Conservation (phyloP, 345 rosid species). For the Pseudoturritis turrita region DNA sequence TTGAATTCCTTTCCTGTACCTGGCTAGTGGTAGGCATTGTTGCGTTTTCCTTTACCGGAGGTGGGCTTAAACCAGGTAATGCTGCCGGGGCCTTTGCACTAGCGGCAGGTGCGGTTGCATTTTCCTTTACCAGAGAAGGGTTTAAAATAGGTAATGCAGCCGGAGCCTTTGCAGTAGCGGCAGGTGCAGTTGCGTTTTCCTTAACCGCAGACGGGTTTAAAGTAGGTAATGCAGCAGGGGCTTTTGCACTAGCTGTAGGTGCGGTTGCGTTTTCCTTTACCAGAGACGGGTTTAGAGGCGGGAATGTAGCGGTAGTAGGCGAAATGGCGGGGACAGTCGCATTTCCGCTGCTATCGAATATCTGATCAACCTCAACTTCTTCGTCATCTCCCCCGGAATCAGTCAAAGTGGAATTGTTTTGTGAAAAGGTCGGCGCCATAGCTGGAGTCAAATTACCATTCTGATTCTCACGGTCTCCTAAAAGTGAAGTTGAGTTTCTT, state of each 20-base stretch:
- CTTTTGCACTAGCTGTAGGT: neutral
- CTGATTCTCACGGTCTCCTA: neutral
- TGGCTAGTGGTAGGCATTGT: slow-evolving; percentile 10
- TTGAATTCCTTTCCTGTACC: slow-evolving; percentile 3
- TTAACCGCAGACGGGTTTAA: neutral
- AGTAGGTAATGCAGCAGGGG: slow-evolving; percentile 7
- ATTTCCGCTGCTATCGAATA: neutral
- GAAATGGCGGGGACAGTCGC: slow-evolving; percentile 30
- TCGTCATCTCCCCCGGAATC: slow-evolving; percentile 9
- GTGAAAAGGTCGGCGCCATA: slow-evolving; percentile 22
- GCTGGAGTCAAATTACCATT: slow-evolving; percentile 20
- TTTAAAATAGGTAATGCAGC: neutral
- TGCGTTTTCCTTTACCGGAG: slow-evolving; percentile 24
- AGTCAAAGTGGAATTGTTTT: slow-evolving; percentile 3
- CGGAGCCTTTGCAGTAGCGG: neutral
- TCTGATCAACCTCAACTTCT: slow-evolving; percentile 28
- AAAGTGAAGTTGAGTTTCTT: slow-evolving; percentile 35
- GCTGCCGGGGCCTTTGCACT: neutral
- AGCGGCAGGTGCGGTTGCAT: neutral
- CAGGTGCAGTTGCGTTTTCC: slow-evolving; percentile 10
- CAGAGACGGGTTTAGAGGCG: neutral
- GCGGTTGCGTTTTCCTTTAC: slow-evolving; percentile 2
- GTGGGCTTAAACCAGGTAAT: neutral
- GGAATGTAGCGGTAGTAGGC: slow-evolving; percentile 1
- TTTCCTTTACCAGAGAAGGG: neutral